Base-by-base conservation (phyloP, 805 yeast genomes). In the Wickerhamomyces tratensis region DNA sequence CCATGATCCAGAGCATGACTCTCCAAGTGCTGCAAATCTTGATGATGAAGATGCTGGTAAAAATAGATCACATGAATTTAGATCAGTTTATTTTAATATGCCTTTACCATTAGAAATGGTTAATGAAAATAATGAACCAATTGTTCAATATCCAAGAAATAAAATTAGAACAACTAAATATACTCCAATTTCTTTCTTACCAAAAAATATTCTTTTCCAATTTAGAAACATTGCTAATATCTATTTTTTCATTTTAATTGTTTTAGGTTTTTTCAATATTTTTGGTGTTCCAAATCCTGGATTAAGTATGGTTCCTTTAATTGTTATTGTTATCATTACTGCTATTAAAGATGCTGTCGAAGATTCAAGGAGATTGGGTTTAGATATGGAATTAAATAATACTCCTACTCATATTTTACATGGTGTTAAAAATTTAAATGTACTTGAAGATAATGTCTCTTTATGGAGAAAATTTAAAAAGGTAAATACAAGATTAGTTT, bases 91-190 rank as follows among this genome's bases (percentile, higher is more conserved):
- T 43, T 72, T 79, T 65, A 83, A 84, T 56, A 55, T 73, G 52
- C 67, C 69, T 3, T 58, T 84, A 27, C 88, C 93, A 1, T 76
- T 71, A 25, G 72, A 73, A 34, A 62, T 71, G 58, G 40, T 76
- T 20, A 81, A 79, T 46, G 78, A 77, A 55, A 72, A 79, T 2
- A 81, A 82, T 12, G 71, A 74, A 34, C 85, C 91, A 2, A 56
- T 54, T 15, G 68, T 70, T 0, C 58, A 62, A n/a, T 91, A 84
- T 57, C 79, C 94, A 10, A 74, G 96, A 54, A 91, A 91, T 68
- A 89, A 93, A 61, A 86, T 93, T 51, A 78, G 97, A 67, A 88
- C 98, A 0, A 87, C 98, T 3, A 91, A 87, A 65, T 91, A 91
- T 62, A 91, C 97, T 3, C 96, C 98, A 6, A 58, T 93, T 38